phyloP scores from a whole-genome alignment of 768 basidiomycete genomes.

The Mycena rosella region DNA sequence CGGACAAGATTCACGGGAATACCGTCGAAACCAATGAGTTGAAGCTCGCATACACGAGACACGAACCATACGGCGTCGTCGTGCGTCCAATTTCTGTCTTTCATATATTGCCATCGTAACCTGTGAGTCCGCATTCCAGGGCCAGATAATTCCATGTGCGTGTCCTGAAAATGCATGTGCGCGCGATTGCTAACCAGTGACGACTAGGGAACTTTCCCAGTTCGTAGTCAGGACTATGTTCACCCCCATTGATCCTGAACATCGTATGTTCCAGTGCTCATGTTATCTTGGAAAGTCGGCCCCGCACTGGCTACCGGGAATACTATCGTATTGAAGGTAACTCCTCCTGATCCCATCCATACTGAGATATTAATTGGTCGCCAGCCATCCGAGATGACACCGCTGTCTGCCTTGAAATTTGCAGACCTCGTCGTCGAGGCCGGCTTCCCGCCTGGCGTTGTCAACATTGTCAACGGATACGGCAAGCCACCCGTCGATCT shows the following conservation, averaged over 20 bases:
- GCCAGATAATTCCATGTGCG: slow-evolving; percentile 58
- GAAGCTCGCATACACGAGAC: slow-evolving; percentile 69
- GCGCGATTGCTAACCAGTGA: background rate
- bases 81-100: slow-evolving; percentile 32
- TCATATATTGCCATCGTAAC: background rate
- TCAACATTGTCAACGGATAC: slow-evolving; percentile 78
- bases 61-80: slow-evolving; percentile 71
- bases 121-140: slow-evolving; percentile 30
- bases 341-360: background rate
- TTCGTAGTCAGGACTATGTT: slow-evolving; percentile 40
- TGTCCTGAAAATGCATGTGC: background rate
- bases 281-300: slow-evolving; percentile 47
- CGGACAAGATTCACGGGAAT: slow-evolving; percentile 78
- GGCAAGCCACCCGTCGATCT: slow-evolving; percentile 60
- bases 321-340: slow-evolving; percentile 66
- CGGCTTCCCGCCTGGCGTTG: slow-evolving; percentile 78
- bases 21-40: slow-evolving; percentile 63
- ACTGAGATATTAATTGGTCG: background rate
- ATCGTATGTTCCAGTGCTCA: slow-evolving; percentile 30
- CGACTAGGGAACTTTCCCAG: slow-evolving; percentile 76
- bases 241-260: background rate
- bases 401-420: slow-evolving; percentile 67
- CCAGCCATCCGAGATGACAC: slow-evolving; percentile 76
- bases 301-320: slow-evolving; percentile 63
- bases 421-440: slow-evolving; percentile 70